Percentiles rank a stretch among this genome's conserved stretches.
Conservation (phyloP, 139 green algal species). For the Tetraselmis striata region DNA sequence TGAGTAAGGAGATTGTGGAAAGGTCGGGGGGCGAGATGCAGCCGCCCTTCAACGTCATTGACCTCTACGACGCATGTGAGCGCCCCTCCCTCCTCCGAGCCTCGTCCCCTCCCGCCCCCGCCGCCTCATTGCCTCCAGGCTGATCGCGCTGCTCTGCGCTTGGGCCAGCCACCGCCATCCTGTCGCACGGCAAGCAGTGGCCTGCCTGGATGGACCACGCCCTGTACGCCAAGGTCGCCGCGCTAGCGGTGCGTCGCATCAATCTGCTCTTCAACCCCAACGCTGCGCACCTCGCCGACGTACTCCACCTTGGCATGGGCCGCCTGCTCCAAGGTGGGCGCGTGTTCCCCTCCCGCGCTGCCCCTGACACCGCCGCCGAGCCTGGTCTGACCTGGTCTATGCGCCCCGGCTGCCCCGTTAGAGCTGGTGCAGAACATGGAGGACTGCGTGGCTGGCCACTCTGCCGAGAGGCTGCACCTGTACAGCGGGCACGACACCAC, state of each 20-base stretch:
- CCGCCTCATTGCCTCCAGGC: too few relatives aligned
- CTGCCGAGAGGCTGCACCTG: conserved; percentile 38
- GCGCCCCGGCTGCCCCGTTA: conserved; percentile 25
- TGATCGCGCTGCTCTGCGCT: too few relatives aligned
- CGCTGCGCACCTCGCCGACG: not conserved
- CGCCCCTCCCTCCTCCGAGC: too few relatives aligned
- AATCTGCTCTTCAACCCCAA: conserved; percentile 11
- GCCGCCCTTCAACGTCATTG: not conserved
- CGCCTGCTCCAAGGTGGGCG: not conserved
- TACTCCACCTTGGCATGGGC: not conserved
- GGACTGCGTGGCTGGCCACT: not conserved
- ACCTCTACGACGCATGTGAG: conserved; percentile 7
- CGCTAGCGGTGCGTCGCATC: not conserved
- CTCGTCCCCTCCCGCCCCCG: too few relatives aligned
- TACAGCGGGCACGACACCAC: conserved; percentile 68
- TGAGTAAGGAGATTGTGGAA: not conserved
- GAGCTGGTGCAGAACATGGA: not conserved
- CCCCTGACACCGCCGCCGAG: too few relatives aligned
- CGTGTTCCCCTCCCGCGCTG: too few relatives aligned
- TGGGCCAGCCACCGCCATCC: conserved; percentile 37
- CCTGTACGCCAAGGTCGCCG: conserved; percentile 2
- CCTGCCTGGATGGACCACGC: conserved; percentile 15
- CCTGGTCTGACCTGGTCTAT: conserved; percentile 16
- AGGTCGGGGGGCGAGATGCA: not conserved
- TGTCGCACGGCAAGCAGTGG: conserved; percentile 50